Evolutionary conservation across 371 early-diverging fungal species (phyloP).

Genomic region (Paramicrosporidium saccamoebae): DNA sequence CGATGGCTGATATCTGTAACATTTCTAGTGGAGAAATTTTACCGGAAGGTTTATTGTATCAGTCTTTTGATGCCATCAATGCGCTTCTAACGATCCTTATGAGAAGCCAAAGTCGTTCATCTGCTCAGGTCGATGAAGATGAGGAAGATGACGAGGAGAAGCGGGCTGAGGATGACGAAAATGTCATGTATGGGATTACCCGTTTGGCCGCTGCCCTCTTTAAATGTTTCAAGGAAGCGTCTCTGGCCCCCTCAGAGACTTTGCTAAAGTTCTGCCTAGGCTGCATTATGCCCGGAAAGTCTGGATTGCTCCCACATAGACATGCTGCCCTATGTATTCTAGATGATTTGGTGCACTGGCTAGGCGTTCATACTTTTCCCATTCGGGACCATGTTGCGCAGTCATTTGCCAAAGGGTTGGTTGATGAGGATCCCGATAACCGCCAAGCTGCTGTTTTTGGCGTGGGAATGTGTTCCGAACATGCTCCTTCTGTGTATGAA

Average conservation of each 20-base stretch:
- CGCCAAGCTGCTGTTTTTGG: constrained; percentile 77
- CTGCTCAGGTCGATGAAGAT: constrained; percentile 46
- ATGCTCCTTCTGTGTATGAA: constrained; percentile 35
- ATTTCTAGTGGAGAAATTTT: constrained; percentile 24
- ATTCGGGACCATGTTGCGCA: constrained; percentile 25
- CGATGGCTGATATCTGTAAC: constrained; percentile 33
- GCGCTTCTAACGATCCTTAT: constrained; percentile 23
- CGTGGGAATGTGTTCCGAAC: constrained; percentile 48
- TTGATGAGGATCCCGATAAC: constrained; percentile 25
- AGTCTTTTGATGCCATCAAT: constrained; percentile 21
- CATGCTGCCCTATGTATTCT: constrained; percentile 67
- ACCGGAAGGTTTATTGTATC: constrained; percentile 16
- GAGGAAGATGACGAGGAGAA: constrained; percentile 43
- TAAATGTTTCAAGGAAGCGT: constrained; percentile 30
- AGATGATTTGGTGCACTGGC: constrained; percentile 60
- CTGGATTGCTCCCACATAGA: constrained; percentile 22
- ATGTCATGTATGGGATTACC: constrained; percentile 34
- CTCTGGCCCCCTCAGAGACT: constrained; percentile 26
- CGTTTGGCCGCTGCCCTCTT: constrained; percentile 32
- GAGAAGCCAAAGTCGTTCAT: constrained; percentile 25
- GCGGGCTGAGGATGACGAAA: constrained; percentile 47
- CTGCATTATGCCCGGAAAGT: constrained; percentile 17
- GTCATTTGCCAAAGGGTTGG: constrained; percentile 26
- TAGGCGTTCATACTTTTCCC: too few species aligned
- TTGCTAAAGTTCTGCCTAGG: constrained; percentile 33